phyloP scores from a whole-genome alignment of 164 flowering plant species.

The Protea cynaroides region DNA sequence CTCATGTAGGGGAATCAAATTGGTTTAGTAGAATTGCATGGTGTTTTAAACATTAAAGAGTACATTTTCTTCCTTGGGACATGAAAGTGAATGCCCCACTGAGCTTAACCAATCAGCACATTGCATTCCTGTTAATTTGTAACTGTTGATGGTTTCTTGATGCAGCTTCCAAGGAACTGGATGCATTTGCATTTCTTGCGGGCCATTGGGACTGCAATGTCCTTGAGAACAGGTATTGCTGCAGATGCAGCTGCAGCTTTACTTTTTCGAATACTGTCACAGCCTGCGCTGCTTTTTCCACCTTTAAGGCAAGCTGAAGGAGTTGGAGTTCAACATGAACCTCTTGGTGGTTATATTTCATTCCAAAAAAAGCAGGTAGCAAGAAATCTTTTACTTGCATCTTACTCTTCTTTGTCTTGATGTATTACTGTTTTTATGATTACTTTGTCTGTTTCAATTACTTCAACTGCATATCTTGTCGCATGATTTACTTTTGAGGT shows the following conservation, averaged over 20 bases:
- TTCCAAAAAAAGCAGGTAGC: constrained; percentile 63
- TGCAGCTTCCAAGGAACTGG: constrained; percentile 95
- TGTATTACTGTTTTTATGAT: background rate
- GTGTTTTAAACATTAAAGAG: too few relatives aligned
- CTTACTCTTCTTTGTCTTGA: background rate
- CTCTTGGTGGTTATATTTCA: constrained; percentile 58
- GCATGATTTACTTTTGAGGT: background rate
- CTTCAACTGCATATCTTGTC: background rate
- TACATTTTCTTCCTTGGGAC: too few relatives aligned
- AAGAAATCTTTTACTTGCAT: background rate
- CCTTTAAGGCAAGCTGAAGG: constrained; percentile 89
- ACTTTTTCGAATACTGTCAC: constrained; percentile 90
- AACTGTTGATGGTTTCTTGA: background rate
- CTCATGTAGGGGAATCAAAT: too few relatives aligned
- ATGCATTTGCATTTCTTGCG: constrained; percentile 97
- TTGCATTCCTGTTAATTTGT: too few relatives aligned
- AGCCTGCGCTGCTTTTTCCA: constrained; percentile 93
- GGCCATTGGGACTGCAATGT: constrained; percentile 96
- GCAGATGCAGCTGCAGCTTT: constrained; percentile 98
- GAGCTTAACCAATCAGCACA: too few relatives aligned
- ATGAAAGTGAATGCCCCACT: too few relatives aligned
- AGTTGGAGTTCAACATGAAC: constrained; percentile 71
- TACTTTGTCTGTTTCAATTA: constrained; percentile 2
- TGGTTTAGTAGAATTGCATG: too few relatives aligned
- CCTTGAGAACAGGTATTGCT: constrained; percentile 94